Evolutionary conservation across 1,139 yeast species (phyloP).

Genomic region (Lodderomyces elongisporus): DNA sequence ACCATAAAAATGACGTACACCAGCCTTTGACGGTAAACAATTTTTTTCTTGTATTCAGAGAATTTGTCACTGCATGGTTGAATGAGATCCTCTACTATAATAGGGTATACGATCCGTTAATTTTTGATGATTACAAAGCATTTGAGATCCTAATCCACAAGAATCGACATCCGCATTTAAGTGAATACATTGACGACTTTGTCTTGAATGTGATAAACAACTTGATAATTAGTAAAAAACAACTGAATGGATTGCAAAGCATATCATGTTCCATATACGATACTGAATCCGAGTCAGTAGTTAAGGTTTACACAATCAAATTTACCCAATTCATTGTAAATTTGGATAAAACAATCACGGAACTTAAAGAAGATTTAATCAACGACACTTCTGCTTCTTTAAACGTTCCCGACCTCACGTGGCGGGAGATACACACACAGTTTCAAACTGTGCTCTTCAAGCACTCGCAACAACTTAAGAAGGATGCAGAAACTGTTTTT

Average conservation of each 20-base stretch:
- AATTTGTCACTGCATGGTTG: slow-evolving; percentile 37
- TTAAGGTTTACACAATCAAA: slow-evolving; percentile 23
- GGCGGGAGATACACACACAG: slow-evolving; percentile 33
- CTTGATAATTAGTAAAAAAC: slow-evolving; percentile 9
- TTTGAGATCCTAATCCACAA: slow-evolving; percentile 37
- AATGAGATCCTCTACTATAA: slow-evolving; percentile 45
- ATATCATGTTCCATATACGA: slow-evolving; percentile 20
- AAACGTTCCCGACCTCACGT: slow-evolving; percentile 23
- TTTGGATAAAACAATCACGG: slow-evolving; percentile 12
- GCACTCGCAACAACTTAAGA: slow-evolving; percentile 27
- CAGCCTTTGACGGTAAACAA: slow-evolving; percentile 23
- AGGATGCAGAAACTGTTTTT: not conserved
- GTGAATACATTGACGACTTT: slow-evolving; percentile 30
- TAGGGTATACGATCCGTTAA: slow-evolving; percentile 36
- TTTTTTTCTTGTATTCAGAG: slow-evolving; percentile 30
- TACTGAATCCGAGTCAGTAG: slow-evolving; percentile 15
- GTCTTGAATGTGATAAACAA: slow-evolving; percentile 13
- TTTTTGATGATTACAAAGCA: slow-evolving; percentile 32
- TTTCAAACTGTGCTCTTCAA: slow-evolving; percentile 25
- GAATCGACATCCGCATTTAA: slow-evolving; percentile 42
- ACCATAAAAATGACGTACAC: not conserved
- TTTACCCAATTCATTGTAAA: slow-evolving; percentile 20
- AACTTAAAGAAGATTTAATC: slow-evolving; percentile 4
- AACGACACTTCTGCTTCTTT: slow-evolving; percentile 13
- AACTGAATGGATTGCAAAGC: slow-evolving; percentile 9